These are phyloP conservation scores for Cinnamomum micranthum DNA, from an alignment of 164 flowering plant genomes.

Conservation along the genomic window DNA sequence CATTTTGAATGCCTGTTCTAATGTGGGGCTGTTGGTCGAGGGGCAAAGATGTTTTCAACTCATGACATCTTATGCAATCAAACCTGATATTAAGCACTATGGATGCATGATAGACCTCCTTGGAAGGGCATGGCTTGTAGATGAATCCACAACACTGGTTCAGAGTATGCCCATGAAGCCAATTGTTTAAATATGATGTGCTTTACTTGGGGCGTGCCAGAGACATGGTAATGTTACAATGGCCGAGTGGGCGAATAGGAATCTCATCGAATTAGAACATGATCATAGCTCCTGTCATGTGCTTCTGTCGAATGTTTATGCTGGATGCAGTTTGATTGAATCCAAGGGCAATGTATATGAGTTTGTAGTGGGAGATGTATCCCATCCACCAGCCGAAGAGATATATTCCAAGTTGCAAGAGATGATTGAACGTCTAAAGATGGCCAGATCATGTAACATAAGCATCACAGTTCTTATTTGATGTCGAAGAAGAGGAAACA, in stretches of 20 bases:
- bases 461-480: too few relatives aligned
- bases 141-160: conserved; percentile 49
- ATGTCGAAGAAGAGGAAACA: too few relatives aligned
- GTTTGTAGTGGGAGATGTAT: background rate
- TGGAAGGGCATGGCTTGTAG: conserved; percentile 56
- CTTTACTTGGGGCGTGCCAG: conserved; percentile 4
- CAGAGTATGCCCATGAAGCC: conserved; percentile 33
- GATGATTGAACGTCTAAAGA: too few relatives aligned
- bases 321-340: conserved; percentile 5
- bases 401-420: too few relatives aligned
- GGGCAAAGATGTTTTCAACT: conserved; percentile 42
- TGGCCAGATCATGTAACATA: too few relatives aligned
- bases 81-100: conserved; percentile 56
- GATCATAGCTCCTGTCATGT: background rate
- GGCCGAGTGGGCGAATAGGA: background rate
- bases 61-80: conserved; percentile 48
- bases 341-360: conserved; percentile 6
- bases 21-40: conserved; percentile 46
- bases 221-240: conserved; percentile 2
- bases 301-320: conserved; percentile 1
- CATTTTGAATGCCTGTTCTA: conserved; percentile 61
- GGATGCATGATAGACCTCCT: conserved; percentile 66
- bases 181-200: conserved; percentile 3
- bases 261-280: conserved; percentile 2
- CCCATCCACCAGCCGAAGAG: too few relatives aligned